Conservation (phyloP, 2,329 filamentous ascomycete species). For the Cryphonectria naterciae region DNA sequence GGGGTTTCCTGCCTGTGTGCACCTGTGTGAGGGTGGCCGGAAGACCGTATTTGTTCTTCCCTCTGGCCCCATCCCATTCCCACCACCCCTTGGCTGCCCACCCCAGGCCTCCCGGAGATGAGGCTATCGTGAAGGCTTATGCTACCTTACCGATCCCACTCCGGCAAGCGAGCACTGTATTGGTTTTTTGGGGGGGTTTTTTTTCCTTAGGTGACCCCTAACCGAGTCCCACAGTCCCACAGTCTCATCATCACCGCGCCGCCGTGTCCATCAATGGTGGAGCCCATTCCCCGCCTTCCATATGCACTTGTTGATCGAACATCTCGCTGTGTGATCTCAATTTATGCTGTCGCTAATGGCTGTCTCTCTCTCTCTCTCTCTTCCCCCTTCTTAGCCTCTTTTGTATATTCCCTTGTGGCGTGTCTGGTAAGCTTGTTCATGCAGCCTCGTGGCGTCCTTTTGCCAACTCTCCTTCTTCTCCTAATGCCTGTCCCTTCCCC, state of each 20-base stretch:
- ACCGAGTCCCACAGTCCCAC: neutral
- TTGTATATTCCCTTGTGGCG: neutral
- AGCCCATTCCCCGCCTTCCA: neutral
- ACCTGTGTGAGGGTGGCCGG: neutral
- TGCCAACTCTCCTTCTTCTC: neutral
- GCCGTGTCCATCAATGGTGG: constrained; percentile 14
- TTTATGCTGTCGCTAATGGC: neutral
- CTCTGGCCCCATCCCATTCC: neutral
- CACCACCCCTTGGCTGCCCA: neutral
- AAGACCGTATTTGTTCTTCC: neutral
- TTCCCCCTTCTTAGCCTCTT: too few species aligned
- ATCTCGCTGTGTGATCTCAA: constrained; percentile 10
- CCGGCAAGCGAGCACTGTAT: neutral
- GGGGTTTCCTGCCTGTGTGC: neutral
- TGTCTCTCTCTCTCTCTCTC: neutral
- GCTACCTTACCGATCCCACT: constrained; percentile 17
- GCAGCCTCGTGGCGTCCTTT: neutral
- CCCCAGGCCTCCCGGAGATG: constrained; percentile 2
- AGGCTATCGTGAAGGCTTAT: constrained; percentile 23
- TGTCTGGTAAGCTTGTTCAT: constrained; percentile 1
- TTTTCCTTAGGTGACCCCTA: neutral
- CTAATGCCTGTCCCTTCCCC: neutral
- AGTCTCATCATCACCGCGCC: neutral
- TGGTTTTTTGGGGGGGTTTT: neutral
- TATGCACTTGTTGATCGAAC: neutral